Percentiles rank a stretch among this genome's conserved stretches.
Evolutionary conservation across 2,329 filamentous ascomycete genomes (phyloP).

Genomic region (Pestalotiopsis sp.): DNA sequence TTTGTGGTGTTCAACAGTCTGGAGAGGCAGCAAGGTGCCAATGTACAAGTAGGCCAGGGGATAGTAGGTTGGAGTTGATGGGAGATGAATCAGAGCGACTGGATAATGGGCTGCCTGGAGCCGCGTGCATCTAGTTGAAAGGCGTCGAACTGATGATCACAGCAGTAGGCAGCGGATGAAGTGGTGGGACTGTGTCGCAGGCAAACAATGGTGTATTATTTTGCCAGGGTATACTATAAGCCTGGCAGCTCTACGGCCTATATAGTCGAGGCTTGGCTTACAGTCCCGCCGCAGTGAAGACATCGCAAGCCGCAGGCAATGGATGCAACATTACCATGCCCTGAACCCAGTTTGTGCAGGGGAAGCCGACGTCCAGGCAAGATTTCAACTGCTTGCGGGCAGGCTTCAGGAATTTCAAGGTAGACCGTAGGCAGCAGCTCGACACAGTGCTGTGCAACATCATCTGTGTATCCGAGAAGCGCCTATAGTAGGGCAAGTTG

Average conservation of each 20-base stretch:
- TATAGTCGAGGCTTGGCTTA: conserved; percentile 11
- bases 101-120: background rate
- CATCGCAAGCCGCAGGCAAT: background rate
- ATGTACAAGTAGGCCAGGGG: background rate
- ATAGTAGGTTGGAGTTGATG: background rate
- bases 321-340: background rate
- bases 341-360: background rate
- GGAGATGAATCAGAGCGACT: background rate
- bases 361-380: background rate
- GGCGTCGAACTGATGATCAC: background rate
- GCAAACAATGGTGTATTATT: background rate
- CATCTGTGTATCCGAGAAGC: background rate
- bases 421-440: background rate
- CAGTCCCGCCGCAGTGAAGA: conserved; percentile 1
- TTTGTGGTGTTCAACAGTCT: background rate
- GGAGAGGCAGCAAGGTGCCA: background rate
- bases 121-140: background rate
- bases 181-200: background rate
- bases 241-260: conserved; percentile 8
- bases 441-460: background rate
- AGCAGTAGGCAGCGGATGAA: background rate
- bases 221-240: conserved; percentile 14
- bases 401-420: background rate
- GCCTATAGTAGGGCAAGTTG: background rate
- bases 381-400: background rate